These are phyloP conservation scores for Phytophthora kernoviae DNA, from an alignment of 352 stramenopile genomes.

Conservation along the genomic window DNA sequence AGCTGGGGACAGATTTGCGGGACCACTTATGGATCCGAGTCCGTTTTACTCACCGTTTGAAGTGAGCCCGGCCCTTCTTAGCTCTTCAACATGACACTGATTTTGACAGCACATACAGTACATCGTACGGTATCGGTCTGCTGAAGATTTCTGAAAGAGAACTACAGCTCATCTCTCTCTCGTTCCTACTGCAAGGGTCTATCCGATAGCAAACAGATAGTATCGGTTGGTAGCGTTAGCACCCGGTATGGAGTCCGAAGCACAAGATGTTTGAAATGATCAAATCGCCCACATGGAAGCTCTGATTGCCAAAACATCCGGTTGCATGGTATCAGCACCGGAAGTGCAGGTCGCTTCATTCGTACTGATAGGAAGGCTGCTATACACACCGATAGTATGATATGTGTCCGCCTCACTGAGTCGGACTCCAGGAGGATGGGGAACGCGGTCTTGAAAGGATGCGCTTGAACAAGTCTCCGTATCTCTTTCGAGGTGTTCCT, in stretches of 20 bases:
- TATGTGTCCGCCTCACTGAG: background rate
- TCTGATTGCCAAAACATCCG: background rate
- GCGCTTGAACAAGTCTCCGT: slow-evolving; percentile 17
- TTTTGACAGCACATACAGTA: background rate
- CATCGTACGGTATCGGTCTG: background rate
- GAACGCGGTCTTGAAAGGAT: slow-evolving; percentile 11
- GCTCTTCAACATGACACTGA: slow-evolving; percentile 24
- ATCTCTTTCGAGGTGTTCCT: slow-evolving; percentile 3
- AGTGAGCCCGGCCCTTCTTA: slow-evolving; percentile 9
- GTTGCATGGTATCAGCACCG: background rate
- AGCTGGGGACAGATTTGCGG: background rate
- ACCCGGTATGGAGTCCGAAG: background rate
- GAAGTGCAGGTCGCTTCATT: slow-evolving; percentile 10
- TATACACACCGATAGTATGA: slow-evolving; percentile 8
- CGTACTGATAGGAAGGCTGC: slow-evolving; percentile 19
- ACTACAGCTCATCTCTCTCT: no score
- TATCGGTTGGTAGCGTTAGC: no score
- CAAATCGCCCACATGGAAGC: background rate
- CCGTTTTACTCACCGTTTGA: background rate
- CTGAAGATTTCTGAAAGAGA: background rate
- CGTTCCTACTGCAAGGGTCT: no score
- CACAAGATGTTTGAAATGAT: no score
- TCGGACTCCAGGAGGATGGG: background rate
- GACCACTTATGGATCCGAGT: background rate
- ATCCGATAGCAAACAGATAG: no score